Percentiles rank a stretch among this genome's conserved stretches.
These are phyloP conservation scores for Puccinia polysora DNA, from an alignment of 1,284 basidiomycete genomes.

Conservation along the genomic window DNA sequence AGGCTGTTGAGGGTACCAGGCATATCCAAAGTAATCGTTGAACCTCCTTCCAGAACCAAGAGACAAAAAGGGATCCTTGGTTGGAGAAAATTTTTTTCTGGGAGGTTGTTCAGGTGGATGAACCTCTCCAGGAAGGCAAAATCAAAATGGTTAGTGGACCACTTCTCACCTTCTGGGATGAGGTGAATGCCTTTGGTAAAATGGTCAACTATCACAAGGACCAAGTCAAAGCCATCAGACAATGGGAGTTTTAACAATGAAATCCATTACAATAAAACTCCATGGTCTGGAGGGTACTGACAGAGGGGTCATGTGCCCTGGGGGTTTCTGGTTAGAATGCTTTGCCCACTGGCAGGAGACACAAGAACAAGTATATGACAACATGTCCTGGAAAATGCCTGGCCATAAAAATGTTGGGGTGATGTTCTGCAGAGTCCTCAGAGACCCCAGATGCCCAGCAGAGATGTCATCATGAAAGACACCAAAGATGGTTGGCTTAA, in stretches of 20 bases:
- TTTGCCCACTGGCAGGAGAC: background rate
- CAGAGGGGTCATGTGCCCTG: background rate
- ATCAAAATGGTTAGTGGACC: too few relatives aligned
- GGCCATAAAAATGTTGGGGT: background rate
- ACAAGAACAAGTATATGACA: background rate
- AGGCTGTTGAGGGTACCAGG: too few relatives aligned
- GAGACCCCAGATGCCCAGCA: background rate
- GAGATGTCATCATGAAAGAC: background rate
- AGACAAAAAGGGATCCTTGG: too few relatives aligned
- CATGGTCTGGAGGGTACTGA: background rate
- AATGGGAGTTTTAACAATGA: background rate
- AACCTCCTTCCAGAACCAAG: too few relatives aligned
- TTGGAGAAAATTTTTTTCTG: too few relatives aligned
- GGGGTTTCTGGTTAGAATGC: background rate
- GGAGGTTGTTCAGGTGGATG: too few relatives aligned
- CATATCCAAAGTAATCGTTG: too few relatives aligned
- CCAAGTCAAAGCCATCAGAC: too few relatives aligned
- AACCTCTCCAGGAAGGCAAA: too few relatives aligned
- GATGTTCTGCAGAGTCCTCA: background rate
- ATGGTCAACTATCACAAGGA: too few relatives aligned
- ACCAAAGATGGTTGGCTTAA: background rate
- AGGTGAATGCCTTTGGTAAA: too few relatives aligned
- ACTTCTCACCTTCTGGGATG: too few relatives aligned
- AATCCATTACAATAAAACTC: background rate
- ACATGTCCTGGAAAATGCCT: background rate